These are phyloP conservation scores for Plectranthus barbatus DNA, from an alignment of 257 asterid species.

Conservation along the genomic window DNA sequence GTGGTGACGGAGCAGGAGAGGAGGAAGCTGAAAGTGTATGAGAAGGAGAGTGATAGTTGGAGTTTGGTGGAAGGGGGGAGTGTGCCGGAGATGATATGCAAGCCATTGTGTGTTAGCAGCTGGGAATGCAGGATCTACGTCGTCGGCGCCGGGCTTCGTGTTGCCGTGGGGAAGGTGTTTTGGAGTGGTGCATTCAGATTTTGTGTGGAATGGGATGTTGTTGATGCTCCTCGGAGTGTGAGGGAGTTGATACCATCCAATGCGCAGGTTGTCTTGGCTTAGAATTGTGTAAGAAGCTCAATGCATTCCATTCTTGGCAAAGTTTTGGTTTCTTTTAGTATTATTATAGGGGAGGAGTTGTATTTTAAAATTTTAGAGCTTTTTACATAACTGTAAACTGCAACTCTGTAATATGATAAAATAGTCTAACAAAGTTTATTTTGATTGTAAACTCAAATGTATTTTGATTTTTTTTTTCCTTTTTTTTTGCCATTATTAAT, in stretches of 20 bases:
- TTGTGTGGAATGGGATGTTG: slow-evolving; percentile 53
- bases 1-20: slow-evolving; percentile 90
- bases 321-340: no score
- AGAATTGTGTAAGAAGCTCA: slow-evolving; percentile 18
- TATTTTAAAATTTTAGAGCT: no score
- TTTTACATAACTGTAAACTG: no score
- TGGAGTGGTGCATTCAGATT: slow-evolving; percentile 27
- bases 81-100: slow-evolving; percentile 75
- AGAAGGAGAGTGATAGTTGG: slow-evolving; percentile 59
- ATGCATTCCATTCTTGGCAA: no score
- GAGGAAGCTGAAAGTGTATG: slow-evolving; percentile 72
- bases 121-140: slow-evolving; percentile 59
- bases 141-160: slow-evolving; percentile 73
- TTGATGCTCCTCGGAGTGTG: slow-evolving; percentile 57
- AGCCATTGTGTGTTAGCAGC: slow-evolving; percentile 65
- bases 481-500: no score
- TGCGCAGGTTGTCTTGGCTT: slow-evolving; percentile 79
- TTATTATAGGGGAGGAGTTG: no score
- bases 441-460: no score
- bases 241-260: slow-evolving; percentile 61
- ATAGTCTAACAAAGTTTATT: no score
- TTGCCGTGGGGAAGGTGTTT: slow-evolving; percentile 62
- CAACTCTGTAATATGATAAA: no score
- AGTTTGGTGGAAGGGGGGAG: slow-evolving; percentile 66
- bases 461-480: no score